Percentiles rank a stretch among this genome's conserved stretches.
These are phyloP conservation scores for Plectosphaerella sp. DNA, from an alignment of 2,329 filamentous ascomycete species.

Conservation along the genomic window DNA sequence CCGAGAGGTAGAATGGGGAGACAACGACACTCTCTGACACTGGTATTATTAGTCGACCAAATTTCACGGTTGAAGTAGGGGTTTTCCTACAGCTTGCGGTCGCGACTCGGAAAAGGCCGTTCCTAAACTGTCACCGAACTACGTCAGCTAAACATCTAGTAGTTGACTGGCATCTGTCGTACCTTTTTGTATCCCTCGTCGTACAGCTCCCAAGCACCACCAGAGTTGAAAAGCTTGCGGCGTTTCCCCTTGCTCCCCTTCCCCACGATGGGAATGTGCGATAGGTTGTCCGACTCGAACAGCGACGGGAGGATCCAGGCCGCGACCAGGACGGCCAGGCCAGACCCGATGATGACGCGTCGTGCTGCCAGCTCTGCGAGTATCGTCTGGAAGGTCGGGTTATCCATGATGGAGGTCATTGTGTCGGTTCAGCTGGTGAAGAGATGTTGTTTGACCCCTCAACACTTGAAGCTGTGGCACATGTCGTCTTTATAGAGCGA, in stretches of 20 bases:
- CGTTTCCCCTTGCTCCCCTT: conserved; percentile 33
- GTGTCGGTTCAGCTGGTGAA: too few relatives aligned
- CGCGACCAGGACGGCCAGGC: conserved; percentile 25
- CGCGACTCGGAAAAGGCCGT: conserved; percentile 45
- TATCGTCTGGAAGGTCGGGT: too few relatives aligned
- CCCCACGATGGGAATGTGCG: conserved; percentile 37
- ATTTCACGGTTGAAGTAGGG: neutral
- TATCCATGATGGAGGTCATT: too few relatives aligned
- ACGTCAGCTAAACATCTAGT: neutral
- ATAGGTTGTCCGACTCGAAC: conserved; percentile 19
- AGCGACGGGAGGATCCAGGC: conserved; percentile 30
- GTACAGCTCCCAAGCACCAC: conserved; percentile 38
- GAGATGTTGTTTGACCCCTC: too few relatives aligned
- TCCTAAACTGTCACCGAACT: conserved; percentile 35
- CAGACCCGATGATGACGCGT: too few relatives aligned
- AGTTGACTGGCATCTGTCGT: neutral
- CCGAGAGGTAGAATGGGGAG: conserved; percentile 37
- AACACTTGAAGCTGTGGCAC: too few relatives aligned
- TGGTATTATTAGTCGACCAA: neutral
- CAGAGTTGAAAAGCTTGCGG: conserved; percentile 41
- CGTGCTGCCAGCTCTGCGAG: too few relatives aligned
- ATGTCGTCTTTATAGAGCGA: too few relatives aligned
- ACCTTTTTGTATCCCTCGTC: conserved; percentile 46
- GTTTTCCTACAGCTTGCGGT: conserved; percentile 26
- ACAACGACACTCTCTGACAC: conserved; percentile 40